These are phyloP conservation scores for Escovopsis sp. DNA, from an alignment of 2,329 filamentous ascomycete genomes.

Conservation along the genomic window DNA sequence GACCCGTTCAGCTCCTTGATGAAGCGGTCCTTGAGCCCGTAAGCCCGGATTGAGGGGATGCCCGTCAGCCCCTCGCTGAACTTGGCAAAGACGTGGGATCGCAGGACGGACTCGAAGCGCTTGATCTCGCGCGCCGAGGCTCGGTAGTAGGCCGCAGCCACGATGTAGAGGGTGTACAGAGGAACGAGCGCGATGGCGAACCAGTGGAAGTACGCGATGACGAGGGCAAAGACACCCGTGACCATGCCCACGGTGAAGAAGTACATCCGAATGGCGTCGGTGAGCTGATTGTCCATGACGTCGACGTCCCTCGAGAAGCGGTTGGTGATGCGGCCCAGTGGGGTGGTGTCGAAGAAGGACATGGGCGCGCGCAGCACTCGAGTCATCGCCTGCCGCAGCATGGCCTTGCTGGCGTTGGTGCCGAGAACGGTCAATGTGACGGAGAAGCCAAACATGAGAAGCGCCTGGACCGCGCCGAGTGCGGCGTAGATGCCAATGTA, in stretches of 20 bases:
- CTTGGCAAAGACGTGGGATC: slow-evolving; percentile 76
- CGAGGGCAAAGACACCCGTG: slow-evolving; percentile 67
- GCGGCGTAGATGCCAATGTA: slow-evolving; percentile 63
- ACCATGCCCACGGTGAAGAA: slow-evolving; percentile 74
- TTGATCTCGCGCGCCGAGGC: slow-evolving; percentile 88
- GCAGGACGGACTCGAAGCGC: slow-evolving; percentile 77
- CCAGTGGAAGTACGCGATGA: slow-evolving; percentile 91
- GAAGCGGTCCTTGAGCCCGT: slow-evolving; percentile 68
- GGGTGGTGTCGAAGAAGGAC: slow-evolving; percentile 96
- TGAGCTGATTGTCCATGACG: slow-evolving; percentile 87
- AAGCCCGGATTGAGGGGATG: slow-evolving; percentile 74
- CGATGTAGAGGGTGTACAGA: slow-evolving; percentile 61
- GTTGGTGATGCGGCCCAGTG: slow-evolving; percentile 87
- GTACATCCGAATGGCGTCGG: slow-evolving; percentile 86
- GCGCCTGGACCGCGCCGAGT: slow-evolving; percentile 54
- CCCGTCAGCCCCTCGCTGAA: slow-evolving; percentile 82
- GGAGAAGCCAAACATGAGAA: slow-evolving; percentile 69
- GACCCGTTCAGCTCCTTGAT: slow-evolving; percentile 49
- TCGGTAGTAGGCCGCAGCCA: slow-evolving; percentile 77
- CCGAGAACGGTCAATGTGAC: slow-evolving; percentile 63
- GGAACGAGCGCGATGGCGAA: slow-evolving; percentile 50
- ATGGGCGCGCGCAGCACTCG: slow-evolving; percentile 59
- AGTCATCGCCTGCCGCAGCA: slow-evolving; percentile 67
- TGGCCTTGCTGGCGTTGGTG: slow-evolving; percentile 65
- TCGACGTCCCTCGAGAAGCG: slow-evolving; percentile 92